These are phyloP conservation scores for Zychaea mexicana DNA, from an alignment of 371 early-diverging fungal species.

Conservation along the genomic window DNA sequence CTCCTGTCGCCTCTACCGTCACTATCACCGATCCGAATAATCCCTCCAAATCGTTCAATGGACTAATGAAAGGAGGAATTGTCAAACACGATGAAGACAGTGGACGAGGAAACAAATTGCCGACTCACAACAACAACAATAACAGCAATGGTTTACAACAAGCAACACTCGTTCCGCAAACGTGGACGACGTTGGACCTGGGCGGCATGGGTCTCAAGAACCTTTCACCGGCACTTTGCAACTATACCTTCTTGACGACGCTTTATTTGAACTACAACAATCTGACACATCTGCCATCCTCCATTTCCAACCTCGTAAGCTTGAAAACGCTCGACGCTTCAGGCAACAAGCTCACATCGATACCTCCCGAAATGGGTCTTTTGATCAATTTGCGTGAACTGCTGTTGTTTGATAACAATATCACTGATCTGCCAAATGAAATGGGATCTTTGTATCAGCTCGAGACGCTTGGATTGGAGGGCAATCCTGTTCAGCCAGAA, in stretches of 20 bases:
- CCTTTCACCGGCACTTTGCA: constrained; percentile 75
- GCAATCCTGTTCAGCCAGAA: constrained; percentile 95
- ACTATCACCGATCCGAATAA: constrained; percentile 68
- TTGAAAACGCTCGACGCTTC: constrained; percentile 83
- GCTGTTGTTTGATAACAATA: constrained; percentile 90
- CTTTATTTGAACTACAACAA: constrained; percentile 95
- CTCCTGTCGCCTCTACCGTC: constrained; percentile 54
- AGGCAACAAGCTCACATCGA: constrained; percentile 86
- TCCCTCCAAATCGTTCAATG: constrained; percentile 48
- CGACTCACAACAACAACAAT: constrained; percentile 9
- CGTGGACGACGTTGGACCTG: constrained; percentile 87
- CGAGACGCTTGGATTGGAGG: constrained; percentile 93
- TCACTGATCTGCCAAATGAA: constrained; percentile 89
- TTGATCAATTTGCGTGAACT: constrained; percentile 85
- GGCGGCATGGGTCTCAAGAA: constrained; percentile 93
- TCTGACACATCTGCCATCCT: constrained; percentile 74
- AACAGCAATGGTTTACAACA: no score
- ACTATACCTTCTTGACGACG: constrained; percentile 82
- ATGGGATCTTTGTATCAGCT: constrained; percentile 93
- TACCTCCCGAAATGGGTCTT: constrained; percentile 96
- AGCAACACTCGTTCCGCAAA: constrained; percentile 4
- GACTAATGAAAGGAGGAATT: constrained; percentile 28
- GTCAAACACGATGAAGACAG: constrained; percentile 12
- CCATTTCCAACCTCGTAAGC: constrained; percentile 67
- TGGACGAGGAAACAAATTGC: constrained; percentile 5